Percentiles rank a stretch among this genome's conserved stretches.
These are phyloP conservation scores for Fusarium redolens DNA, from an alignment of 2,329 filamentous ascomycete genomes.

Conservation along the genomic window DNA sequence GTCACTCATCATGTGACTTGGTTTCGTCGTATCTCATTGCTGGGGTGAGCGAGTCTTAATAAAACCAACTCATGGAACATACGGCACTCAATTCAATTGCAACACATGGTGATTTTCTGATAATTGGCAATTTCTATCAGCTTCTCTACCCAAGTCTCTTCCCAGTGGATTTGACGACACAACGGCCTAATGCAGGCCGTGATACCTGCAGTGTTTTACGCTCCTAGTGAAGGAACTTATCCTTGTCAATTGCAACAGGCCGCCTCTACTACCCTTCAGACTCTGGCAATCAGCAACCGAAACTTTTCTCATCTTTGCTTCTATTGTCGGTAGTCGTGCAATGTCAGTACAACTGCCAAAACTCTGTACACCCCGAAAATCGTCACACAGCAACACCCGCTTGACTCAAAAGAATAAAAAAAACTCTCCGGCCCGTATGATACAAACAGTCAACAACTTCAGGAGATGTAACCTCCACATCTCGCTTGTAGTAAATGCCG, in stretches of 20 bases:
- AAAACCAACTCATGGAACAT: not conserved
- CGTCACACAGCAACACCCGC: conserved; percentile 20
- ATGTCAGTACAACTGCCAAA: conserved; percentile 4
- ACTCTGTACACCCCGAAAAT: conserved; percentile 27
- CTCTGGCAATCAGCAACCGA: not conserved
- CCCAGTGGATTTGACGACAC: not conserved
- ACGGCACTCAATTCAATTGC: not conserved
- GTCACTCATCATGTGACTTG: conserved; percentile 40
- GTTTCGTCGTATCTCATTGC: not conserved
- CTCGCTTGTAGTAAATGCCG: conserved; percentile 25
- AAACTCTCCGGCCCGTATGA: conserved; percentile 20
- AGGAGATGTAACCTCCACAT: not conserved
- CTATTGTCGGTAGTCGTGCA: not conserved
- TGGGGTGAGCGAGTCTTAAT: not conserved
- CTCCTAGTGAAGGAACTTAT: not conserved
- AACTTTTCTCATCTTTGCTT: not conserved
- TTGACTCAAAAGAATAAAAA: conserved; percentile 5
- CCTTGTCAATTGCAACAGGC: not conserved
- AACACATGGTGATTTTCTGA: not conserved
- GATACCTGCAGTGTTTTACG: not conserved
- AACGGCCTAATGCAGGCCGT: not conserved
- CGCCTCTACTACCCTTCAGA: not conserved
- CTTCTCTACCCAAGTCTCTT: not conserved
- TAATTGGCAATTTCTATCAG: no score
- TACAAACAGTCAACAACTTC: not conserved